phyloP scores from a whole-genome alignment of 345 rosid genomes.

The Alliaria petiolata region DNA sequence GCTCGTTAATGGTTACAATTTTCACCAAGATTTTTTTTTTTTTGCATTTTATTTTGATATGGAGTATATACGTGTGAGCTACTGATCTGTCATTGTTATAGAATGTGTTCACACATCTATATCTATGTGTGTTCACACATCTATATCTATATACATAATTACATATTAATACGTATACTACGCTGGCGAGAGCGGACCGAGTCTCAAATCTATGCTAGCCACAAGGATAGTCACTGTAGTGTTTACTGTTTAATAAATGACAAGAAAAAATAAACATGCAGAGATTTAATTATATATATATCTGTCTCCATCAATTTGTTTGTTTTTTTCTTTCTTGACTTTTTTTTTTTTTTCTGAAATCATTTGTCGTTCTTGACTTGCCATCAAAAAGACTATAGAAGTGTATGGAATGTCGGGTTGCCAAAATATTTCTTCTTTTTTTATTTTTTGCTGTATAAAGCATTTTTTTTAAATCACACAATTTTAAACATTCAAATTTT shows the following conservation, averaged over 20 bases:
- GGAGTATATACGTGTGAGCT: neutral
- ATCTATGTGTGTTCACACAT: no score
- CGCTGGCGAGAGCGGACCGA: neutral
- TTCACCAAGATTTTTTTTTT: no score
- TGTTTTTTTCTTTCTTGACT: neutral
- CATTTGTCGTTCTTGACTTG: neutral
- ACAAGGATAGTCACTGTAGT: neutral
- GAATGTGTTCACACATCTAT: neutral
- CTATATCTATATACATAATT: no score
- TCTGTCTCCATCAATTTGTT: neutral
- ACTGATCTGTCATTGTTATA: neutral
- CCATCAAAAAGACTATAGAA: neutral
- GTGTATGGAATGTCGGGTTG: neutral
- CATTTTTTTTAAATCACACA: no score
- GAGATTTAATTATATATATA: no score
- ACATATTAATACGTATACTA: neutral
- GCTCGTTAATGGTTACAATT: slow-evolving; percentile 1
- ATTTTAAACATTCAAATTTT: no score
- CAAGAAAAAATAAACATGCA: neutral
- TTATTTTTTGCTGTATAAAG: no score
- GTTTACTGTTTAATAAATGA: neutral
- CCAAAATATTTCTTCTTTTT: no score
- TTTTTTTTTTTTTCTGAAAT: no score
- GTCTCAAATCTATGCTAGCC: slow-evolving; percentile 8
- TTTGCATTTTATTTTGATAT: neutral